Conservation (phyloP, 495 filamentous ascomycete genomes). For the Hypomontagnella submonticulosa region DNA sequence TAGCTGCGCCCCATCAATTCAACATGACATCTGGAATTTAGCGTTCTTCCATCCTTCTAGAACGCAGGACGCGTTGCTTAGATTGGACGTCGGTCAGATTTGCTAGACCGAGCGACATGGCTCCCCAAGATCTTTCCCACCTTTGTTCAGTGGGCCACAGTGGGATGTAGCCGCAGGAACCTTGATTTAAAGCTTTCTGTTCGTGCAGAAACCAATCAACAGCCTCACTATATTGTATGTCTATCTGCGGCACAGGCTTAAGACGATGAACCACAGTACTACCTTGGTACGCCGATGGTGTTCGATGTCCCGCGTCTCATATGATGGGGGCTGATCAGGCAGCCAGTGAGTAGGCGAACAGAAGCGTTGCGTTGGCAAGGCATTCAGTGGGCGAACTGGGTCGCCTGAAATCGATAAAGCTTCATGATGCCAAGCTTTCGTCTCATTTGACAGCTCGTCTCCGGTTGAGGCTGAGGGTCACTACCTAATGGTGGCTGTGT, state of each 20-base stretch:
- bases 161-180: conserved; percentile 23
- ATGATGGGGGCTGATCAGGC: conserved; percentile 30
- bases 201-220: conserved; percentile 31
- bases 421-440: conserved; percentile 11
- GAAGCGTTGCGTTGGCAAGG: conserved; percentile 38
- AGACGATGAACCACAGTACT: conserved; percentile 25
- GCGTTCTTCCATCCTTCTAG: conserved; percentile 5
- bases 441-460: conserved; percentile 27
- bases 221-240: conserved; percentile 34
- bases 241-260: conserved; percentile 23
- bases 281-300: conserved; percentile 1
- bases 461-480: conserved; percentile 42
- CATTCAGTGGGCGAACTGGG: conserved; percentile 37
- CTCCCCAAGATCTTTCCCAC: conserved; percentile 32
- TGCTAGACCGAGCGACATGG: conserved; percentile 21
- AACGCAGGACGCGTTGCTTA: conserved; percentile 10
- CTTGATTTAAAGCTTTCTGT: conserved; percentile 5
- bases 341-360: conserved; percentile 32
- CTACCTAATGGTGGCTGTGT: conserved; percentile 41
- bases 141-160: conserved; percentile 27
- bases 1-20: conserved; percentile 26
- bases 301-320: conserved; percentile 5
- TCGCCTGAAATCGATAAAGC: conserved; percentile 23
- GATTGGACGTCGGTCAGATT: conserved; percentile 33
- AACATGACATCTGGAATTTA: conserved; percentile 14